Evolutionary conservation across 768 basidiomycete genomes (phyloP).

Genomic region (Pleurotus eryngii): DNA sequence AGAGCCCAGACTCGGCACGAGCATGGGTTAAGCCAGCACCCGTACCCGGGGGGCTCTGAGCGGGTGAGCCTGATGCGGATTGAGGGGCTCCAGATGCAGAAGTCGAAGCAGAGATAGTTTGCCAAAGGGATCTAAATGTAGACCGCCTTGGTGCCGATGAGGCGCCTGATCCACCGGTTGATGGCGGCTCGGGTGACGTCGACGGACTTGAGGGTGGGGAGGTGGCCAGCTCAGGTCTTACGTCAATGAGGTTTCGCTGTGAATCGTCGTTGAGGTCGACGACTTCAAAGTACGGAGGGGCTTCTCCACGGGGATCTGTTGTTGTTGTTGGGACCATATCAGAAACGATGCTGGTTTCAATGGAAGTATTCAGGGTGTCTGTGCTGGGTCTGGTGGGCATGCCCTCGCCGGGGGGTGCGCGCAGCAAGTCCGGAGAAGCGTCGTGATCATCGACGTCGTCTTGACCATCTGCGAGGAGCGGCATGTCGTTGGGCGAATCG

Average conservation of each 20-base stretch:
- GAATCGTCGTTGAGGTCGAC: conserved; percentile 17
- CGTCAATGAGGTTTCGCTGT: background rate
- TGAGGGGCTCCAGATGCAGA: background rate
- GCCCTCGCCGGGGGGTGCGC: conserved; percentile 16
- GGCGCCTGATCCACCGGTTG: background rate
- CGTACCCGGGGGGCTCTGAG: conserved; percentile 1
- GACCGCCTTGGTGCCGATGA: background rate
- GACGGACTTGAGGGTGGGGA: background rate
- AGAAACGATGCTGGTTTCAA: conserved; percentile 27
- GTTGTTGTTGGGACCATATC: conserved; percentile 17
- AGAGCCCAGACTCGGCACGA: conserved; percentile 29
- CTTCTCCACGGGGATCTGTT: conserved; percentile 52
- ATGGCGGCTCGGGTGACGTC: background rate
- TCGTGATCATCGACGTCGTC: conserved; percentile 24
- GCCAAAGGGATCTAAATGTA: conserved; percentile 4
- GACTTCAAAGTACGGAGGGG: conserved; percentile 68
- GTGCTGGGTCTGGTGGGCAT: conserved; percentile 21
- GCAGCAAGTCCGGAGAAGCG: conserved; percentile 15
- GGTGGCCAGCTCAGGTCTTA: background rate
- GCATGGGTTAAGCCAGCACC: conserved; percentile 16
- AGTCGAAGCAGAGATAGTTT: background rate
- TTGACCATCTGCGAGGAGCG: conserved; percentile 30
- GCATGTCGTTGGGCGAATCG: conserved; percentile 35
- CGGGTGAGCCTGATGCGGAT: background rate
- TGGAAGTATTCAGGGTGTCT: conserved; percentile 27